Evolutionary conservation across 345 rosid species (phyloP), one percentile per base, ranked within the genome.

Genomic region (Syzygium oleosum): DNA sequence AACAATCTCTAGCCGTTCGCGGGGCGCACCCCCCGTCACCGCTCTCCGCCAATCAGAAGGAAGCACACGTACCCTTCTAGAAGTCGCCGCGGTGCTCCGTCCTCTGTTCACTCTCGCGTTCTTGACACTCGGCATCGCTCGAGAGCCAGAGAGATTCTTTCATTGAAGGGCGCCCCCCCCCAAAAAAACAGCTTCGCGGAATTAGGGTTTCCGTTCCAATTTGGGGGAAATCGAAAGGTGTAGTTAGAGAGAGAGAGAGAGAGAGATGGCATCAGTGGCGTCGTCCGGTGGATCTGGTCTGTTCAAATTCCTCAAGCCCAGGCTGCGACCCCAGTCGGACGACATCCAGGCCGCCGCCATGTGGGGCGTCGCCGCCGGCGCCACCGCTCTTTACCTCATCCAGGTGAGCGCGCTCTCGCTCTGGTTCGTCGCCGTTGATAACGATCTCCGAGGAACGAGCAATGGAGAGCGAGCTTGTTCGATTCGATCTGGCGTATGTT

Each of bases 331-430:
- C n/a, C 99, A 96, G 73, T n/a, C 94, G 68, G 52, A 84, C 4
- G 96, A 97, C 89, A 86, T 95, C 87, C 95, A 93, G 86, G 94
- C 99, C 84, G 97, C 94, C 87, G 98, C 92, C 88, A 87, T 90
- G 52, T 96, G 99, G 99, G 99, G 99, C 38, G 88, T 95, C 90
- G 98, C 96, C 77, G 99, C 98, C 90, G 89, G 88, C 85, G 87
- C 96, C 80, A 90, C 94, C 5, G 99, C 96, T 61, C 90, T 97
- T 87, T 97, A 91, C 91, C 51, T 97, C 89, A 83, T 94, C 88
- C 99, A 97, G 94, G 99, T 97, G 85, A 65, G 65, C 46, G 53
- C 84, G 63, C 86, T 54, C 86, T 54, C 86, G 52, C 59, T 63
- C 17, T 25, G 55, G 73, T 85, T 90, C 83, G 43, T 41, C 58